Evolutionary conservation across 2,329 filamentous ascomycete genomes (phyloP).

Genomic region (Fusarium beomiforme): DNA sequence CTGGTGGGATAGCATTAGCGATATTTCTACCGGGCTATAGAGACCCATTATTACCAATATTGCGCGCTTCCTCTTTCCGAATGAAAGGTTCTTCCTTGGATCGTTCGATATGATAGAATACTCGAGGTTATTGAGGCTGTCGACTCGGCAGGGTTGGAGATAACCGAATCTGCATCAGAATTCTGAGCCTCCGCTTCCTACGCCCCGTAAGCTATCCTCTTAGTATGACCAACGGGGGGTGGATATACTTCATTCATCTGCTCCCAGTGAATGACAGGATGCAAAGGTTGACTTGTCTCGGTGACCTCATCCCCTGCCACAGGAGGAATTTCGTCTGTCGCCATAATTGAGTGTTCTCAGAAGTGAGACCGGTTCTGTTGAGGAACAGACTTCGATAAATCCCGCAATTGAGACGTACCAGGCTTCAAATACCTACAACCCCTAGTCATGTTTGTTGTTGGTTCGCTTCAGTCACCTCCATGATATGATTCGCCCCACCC

Average conservation of each 20-base stretch:
- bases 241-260: neutral
- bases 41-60: neutral
- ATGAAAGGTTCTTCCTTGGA: slow-evolving; percentile 26
- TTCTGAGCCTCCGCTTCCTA: neutral
- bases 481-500: neutral
- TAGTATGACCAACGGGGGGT: accelerated
- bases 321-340: neutral
- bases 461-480: neutral
- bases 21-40: accelerated
- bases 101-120: slow-evolving; percentile 23
- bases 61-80: slow-evolving; percentile 18
- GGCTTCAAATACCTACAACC: neutral
- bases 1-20: neutral
- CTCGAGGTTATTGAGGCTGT: slow-evolving; percentile 30
- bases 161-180: slow-evolving; percentile 8
- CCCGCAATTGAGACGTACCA: neutral
- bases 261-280: slow-evolving; percentile 1
- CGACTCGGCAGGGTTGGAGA: slow-evolving; percentile 6
- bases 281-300: neutral
- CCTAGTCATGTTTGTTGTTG: neutral
- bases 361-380: too few relatives aligned
- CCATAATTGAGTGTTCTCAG: neutral
- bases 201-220: accelerated
- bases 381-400: neutral
- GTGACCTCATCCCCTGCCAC: neutral